A percentile compares a stretch with the other conserved stretches of the same genome.
Evolutionary conservation across 1,284 basidiomycete genomes (phyloP).

Genomic region (Moesziomyces aphidis): DNA sequence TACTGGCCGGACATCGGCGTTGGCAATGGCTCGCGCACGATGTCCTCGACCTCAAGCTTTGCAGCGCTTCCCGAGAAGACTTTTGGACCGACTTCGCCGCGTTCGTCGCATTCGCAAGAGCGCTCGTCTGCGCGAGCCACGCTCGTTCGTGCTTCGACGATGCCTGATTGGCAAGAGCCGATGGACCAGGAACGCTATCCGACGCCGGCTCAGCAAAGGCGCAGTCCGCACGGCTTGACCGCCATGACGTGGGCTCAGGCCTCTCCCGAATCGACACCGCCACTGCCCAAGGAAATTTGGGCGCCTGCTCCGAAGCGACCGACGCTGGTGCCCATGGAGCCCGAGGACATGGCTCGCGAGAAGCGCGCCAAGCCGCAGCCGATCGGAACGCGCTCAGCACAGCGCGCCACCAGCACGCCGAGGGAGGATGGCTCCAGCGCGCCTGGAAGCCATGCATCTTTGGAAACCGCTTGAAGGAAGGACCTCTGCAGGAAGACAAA

Average conservation of each 20-base stretch:
- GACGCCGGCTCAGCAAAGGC: neutral
- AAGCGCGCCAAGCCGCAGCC: constrained; percentile 35
- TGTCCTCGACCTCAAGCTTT: neutral
- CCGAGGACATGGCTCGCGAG: constrained; percentile 29
- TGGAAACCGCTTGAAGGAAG: constrained; percentile 31
- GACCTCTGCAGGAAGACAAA: constrained; percentile 1
- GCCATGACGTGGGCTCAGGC: constrained; percentile 3
- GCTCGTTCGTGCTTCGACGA: constrained; percentile 11
- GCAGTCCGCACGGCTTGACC: neutral
- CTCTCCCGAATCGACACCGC: neutral
- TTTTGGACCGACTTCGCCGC: neutral
- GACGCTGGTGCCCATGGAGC: constrained; percentile 23
- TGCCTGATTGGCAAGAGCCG: constrained; percentile 3
- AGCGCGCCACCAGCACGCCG: neutral
- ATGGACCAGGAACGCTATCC: neutral
- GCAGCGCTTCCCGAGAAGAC: neutral
- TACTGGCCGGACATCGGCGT: neutral
- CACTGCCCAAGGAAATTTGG: constrained; percentile 34
- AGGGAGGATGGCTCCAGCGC: neutral
- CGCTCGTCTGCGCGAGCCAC: neutral
- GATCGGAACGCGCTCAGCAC: constrained; percentile 29
- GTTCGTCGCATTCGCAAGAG: neutral
- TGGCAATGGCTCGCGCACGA: neutral
- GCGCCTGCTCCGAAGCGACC: constrained; percentile 37
- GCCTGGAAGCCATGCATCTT: constrained; percentile 15